Evolutionary conservation across 331 rosid species (phyloP).

Genomic region (Ulmus americana): DNA sequence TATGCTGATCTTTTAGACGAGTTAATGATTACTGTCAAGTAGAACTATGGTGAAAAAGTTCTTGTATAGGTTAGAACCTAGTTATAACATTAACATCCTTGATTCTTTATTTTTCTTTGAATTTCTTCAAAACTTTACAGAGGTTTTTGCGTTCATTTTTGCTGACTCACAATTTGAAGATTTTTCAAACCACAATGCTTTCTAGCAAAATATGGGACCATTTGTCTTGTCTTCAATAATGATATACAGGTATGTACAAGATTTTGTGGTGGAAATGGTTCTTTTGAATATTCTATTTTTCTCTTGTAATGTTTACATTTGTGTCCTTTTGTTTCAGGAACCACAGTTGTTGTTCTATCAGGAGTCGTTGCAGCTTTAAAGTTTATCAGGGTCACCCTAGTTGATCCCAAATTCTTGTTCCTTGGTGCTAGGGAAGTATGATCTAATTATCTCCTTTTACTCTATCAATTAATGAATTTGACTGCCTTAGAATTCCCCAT

Average conservation of each 20-base stretch:
- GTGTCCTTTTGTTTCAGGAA: slow-evolving; percentile 50
- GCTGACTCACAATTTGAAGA: slow-evolving; percentile 73
- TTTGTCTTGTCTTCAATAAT: slow-evolving; percentile 91
- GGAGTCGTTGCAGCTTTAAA: slow-evolving; percentile 86
- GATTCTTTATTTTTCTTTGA: too few species aligned
- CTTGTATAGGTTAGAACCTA: slow-evolving; percentile 56
- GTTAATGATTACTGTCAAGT: slow-evolving; percentile 90
- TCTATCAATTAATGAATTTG: too few species aligned
- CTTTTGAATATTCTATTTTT: slow-evolving; percentile 10
- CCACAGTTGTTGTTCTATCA: slow-evolving; percentile 85
- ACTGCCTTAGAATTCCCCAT: too few species aligned
- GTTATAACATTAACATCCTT: slow-evolving; percentile 22
- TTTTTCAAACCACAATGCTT: slow-evolving; percentile 95
- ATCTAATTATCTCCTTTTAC: background rate
- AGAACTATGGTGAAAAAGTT: slow-evolving; percentile 91
- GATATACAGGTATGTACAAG: slow-evolving; percentile 65
- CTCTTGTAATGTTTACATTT: background rate
- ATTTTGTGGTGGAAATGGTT: background rate
- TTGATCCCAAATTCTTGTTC: slow-evolving; percentile 82
- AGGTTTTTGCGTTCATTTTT: slow-evolving; percentile 13
- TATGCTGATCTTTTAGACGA: slow-evolving; percentile 79
- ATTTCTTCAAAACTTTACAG: background rate
- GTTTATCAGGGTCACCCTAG: slow-evolving; percentile 65
- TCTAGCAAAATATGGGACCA: slow-evolving; percentile 63
- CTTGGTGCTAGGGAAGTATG: slow-evolving; percentile 97